Evolutionary conservation across 2,329 filamentous ascomycete species (phyloP), one percentile per base, ranked within the genome.

Genomic region (Pezicula carpinea): DNA sequence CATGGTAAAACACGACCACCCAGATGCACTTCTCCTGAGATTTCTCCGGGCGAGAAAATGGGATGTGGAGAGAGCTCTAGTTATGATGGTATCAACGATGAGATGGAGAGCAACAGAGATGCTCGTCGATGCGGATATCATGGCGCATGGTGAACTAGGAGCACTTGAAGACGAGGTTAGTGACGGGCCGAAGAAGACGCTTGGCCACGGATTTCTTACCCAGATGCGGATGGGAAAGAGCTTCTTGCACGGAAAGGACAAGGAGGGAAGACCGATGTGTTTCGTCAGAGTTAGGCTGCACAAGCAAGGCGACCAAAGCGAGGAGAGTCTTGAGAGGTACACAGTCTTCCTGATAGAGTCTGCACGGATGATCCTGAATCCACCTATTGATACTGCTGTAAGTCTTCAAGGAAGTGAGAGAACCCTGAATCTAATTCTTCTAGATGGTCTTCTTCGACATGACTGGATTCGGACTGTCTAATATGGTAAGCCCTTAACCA

Each of bases 331-430:
- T 51, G 92, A 99, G 66, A 79, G 84, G 57, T 96, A 87, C 65
- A 99, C 93, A 0, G 89, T 99, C 29, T 96, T 89, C 64, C 77
- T 90, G 31, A 99, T 99, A 58, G 93, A 99, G 72, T 95, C 90
- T 18, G 86, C 89, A n/a, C 81, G 93, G 44, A 80, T 96, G 72
- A 73, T 95, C 53, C 72, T 99, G 44, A 74, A 77, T 49, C 79
- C 83, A 21, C 90, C 89, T 0, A 79, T 95, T 22, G 93, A 97
- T 62, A 99, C 93, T 49, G 93, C 92, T 49, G 89, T 95, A 76
- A 75, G 87, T 18, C 40, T 33, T 21, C 6, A 13, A 5, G 19
- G n/a, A 13, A 17, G 29, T 33, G 14, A 21, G 4, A 22, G 10
- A 43, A 17, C 15, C 26, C 1, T 39, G 23, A 34, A 35, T 47